Base-by-base conservation (phyloP, 768 basidiomycete genomes). In the Astraeus odoratus region DNA sequence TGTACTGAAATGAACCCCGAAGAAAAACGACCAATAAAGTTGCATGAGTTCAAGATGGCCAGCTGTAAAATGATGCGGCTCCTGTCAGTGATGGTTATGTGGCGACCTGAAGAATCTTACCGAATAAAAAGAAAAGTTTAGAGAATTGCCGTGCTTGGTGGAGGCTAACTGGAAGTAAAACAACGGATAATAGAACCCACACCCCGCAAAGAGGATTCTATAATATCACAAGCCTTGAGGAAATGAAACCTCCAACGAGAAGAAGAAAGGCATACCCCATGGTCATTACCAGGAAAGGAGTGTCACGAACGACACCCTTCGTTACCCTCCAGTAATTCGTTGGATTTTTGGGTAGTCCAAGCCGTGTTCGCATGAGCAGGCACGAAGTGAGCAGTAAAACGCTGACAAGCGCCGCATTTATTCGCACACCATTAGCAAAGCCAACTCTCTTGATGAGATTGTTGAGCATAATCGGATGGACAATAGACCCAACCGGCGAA, bases 131-230 rank as follows among this genome's bases (percentile, higher is more conserved):
- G 80, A 75, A 4, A 81, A 62, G n/a, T 57, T 61, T 8, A 67
- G 56, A 13, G 63, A 57, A 30, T 76, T 65, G 1, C 72, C 71
- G 44, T 76, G 75, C 39, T 66, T 59, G 23, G 75, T 63, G 1
- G 78, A 68, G 46, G 75, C 71, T 10, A 80, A 57, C 50, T 82
- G 80, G 6, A 81, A 51, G 54, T 75, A 81, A 58, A 77, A 80
- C 15, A 77, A 63, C 0, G 78, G 77, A 37, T 68, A 76, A 47
- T 68, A 77, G 25, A 76, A 53, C 3, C 71, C 73, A 1, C 57
- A 50, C 5, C 68, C 54, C 13, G 67, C 63, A 33, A 64, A 43
- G 0, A 57, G 2, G 12, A 47, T 29, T 51, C 60, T 61, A 23
- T 12, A 13, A 1, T 13, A 18, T 34, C 1, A 30, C 23, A 8